Percentiles rank a stretch among this genome's conserved stretches.
These are phyloP conservation scores for Arxiozyma telluris DNA, from an alignment of 1,139 yeast genomes.

Conservation along the genomic window DNA sequence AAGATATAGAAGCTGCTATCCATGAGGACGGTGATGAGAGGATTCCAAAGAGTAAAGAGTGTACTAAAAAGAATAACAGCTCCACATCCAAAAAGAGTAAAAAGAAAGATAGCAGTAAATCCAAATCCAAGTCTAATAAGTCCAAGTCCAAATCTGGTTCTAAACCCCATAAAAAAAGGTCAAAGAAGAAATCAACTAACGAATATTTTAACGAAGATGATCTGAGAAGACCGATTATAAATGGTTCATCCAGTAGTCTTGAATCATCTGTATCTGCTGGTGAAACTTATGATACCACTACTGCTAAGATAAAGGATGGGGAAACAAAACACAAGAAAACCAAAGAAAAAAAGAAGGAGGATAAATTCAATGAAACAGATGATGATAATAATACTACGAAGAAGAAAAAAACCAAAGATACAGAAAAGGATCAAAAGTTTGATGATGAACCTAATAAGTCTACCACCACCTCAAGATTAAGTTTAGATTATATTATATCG, in stretches of 20 bases:
- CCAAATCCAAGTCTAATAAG: neutral
- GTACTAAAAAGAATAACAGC: neutral
- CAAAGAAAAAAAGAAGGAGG: neutral
- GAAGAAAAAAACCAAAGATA: neutral
- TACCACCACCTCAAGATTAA: slow-evolving; percentile 1
- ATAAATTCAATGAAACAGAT: neutral
- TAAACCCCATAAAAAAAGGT: neutral
- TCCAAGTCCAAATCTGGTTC: neutral
- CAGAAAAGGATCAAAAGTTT: neutral
- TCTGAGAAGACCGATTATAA: neutral
- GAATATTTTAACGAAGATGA: neutral
- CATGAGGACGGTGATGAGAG: neutral
- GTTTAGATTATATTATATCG: slow-evolving; percentile 5
- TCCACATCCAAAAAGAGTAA: neutral
- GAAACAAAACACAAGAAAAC: neutral
- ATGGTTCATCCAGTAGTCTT: neutral
- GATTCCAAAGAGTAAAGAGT: neutral
- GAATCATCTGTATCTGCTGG: neutral
- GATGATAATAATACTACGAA: neutral
- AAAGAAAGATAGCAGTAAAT: neutral
- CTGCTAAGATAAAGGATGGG: neutral
- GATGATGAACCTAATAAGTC: neutral
- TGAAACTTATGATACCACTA: neutral
- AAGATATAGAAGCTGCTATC: too few species aligned
- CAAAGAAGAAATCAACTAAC: neutral